Conservation (phyloP, 2,329 filamentous ascomycete genomes). For the Colletotrichum chrysophilum region DNA sequence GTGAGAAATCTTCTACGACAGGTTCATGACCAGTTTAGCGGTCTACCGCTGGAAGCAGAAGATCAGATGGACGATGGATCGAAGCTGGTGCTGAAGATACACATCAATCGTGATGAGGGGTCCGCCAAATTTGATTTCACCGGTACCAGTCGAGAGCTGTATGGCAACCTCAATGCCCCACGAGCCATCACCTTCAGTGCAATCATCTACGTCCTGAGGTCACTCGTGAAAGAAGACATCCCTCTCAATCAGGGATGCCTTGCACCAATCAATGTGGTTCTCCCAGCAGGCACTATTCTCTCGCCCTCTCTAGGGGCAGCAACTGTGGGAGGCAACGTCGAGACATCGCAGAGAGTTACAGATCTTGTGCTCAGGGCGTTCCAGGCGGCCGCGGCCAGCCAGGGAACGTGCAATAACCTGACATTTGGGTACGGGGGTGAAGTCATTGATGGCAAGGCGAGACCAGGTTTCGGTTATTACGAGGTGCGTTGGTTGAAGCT, state of each 20-base stretch:
- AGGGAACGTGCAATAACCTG: neutral
- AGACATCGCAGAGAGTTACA: slow-evolving; percentile 29
- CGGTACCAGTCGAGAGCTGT: slow-evolving; percentile 38
- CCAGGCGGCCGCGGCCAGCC: neutral
- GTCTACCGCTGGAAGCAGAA: slow-evolving; percentile 23
- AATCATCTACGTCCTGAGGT: slow-evolving; percentile 42
- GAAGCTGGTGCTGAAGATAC: slow-evolving; percentile 33
- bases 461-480: neutral
- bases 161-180: slow-evolving; percentile 40
- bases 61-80: slow-evolving; percentile 44
- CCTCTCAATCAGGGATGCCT: slow-evolving; percentile 45
- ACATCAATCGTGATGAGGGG: slow-evolving; percentile 33
- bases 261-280: slow-evolving; percentile 34
- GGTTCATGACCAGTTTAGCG: slow-evolving; percentile 17
- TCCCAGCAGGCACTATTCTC: slow-evolving; percentile 36
- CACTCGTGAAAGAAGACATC: slow-evolving; percentile 38
- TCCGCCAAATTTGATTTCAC: slow-evolving; percentile 41
- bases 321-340: slow-evolving; percentile 64
- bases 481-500: neutral
- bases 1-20: slow-evolving; percentile 33
- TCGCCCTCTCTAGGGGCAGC: slow-evolving; percentile 36
- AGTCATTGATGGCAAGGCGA: neutral
- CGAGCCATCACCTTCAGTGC: slow-evolving; percentile 41
- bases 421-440: neutral
- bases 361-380: neutral